phyloP scores from a whole-genome alignment of 352 stramenopile species.

The Thraustochytrium sp. region DNA sequence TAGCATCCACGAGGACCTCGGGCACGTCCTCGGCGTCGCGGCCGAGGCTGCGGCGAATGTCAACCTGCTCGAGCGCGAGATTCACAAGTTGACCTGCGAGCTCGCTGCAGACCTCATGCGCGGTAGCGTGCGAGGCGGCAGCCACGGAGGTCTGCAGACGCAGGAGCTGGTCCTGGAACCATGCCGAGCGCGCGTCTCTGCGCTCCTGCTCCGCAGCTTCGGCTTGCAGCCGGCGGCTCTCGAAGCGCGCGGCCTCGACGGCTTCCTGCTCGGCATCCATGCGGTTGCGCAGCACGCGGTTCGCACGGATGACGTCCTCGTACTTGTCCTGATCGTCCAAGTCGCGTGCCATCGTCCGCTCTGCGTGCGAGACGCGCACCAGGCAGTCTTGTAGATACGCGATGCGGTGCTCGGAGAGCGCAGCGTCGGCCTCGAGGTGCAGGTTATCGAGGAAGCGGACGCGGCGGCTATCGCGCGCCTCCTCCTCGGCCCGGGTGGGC shows the following conservation, averaged over 20 bases:
- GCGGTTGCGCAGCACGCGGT: background rate
- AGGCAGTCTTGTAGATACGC: background rate
- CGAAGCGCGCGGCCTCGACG: background rate
- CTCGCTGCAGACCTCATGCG: background rate
- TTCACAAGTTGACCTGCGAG: background rate
- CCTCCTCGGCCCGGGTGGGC: background rate
- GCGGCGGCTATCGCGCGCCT: background rate
- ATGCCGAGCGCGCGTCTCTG: background rate
- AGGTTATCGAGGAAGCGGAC: background rate
- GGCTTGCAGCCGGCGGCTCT: background rate
- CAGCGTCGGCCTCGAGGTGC: background rate
- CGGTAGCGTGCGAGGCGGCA: background rate
- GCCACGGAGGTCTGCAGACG: background rate
- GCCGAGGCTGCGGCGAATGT: background rate
- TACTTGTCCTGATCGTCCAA: background rate
- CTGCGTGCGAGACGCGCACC: background rate
- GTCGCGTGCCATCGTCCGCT: background rate
- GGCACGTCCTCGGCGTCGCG: background rate
- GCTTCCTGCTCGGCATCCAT: constrained; percentile 5
- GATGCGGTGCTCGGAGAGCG: background rate
- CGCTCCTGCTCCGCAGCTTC: background rate
- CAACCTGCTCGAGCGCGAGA: background rate
- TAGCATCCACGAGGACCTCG: background rate
- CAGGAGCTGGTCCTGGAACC: background rate
- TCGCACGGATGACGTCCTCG: background rate